Conservation (phyloP, 2,329 filamentous ascomycete species). For the Aspergillus clavatus region DNA sequence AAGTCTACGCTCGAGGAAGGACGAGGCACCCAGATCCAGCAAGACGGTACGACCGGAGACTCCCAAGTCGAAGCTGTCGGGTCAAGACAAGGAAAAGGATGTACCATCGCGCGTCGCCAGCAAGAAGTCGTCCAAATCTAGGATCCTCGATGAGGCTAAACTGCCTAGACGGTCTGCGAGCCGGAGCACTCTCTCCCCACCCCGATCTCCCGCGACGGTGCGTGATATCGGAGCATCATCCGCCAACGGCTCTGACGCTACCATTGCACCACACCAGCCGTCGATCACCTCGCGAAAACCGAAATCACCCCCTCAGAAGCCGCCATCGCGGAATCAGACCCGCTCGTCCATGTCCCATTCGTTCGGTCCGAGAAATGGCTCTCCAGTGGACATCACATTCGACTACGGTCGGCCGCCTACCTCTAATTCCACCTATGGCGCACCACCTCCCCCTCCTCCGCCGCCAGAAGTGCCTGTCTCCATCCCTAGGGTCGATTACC, state of each 20-base stretch:
- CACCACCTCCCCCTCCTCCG: constrained; percentile 68
- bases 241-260: constrained; percentile 42
- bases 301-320: constrained; percentile 27
- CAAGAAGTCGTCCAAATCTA: constrained; percentile 33
- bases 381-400: constrained; percentile 33
- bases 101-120: constrained; percentile 32
- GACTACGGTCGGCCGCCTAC: constrained; percentile 31
- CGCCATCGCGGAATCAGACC: constrained; percentile 33
- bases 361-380: constrained; percentile 17
- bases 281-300: constrained; percentile 27
- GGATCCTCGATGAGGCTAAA: constrained; percentile 28
- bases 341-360: constrained; percentile 30
- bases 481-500: constrained; percentile 81
- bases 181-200: constrained; percentile 29
- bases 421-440: constrained; percentile 28
- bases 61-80: constrained; percentile 34
- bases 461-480: constrained; percentile 63
- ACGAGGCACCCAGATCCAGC: constrained; percentile 34
- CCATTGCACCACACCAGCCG: constrained; percentile 43
- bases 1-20: constrained; percentile 36
- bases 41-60: constrained; percentile 36
- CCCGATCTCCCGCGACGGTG: constrained; percentile 33
- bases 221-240: constrained; percentile 34
- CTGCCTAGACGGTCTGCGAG: constrained; percentile 30
- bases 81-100: constrained; percentile 32